Conservation (phyloP, 768 basidiomycete genomes). For the Cystobasidium onofrii region DNA sequence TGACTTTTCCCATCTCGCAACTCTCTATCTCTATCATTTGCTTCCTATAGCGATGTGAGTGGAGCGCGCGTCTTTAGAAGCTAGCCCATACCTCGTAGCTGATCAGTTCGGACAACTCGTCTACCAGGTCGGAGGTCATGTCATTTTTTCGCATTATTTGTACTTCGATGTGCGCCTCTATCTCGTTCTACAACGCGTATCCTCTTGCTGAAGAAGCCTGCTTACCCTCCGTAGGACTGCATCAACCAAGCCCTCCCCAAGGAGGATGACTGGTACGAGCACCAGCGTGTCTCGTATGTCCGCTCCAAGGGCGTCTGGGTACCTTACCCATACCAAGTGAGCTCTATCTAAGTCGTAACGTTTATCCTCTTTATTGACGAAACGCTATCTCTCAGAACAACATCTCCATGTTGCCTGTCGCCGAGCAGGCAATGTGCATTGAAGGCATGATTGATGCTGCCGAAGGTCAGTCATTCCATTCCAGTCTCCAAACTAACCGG, state of each 20-base stretch:
- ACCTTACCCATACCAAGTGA: slow-evolving; percentile 44
- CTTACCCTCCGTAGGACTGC: slow-evolving; percentile 2
- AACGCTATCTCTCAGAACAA: slow-evolving; percentile 45
- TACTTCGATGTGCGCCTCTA: slow-evolving; percentile 44
- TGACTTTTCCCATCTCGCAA: background rate
- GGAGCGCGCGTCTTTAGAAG: too few species aligned
- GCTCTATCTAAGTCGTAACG: background rate
- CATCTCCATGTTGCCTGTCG: slow-evolving; percentile 46
- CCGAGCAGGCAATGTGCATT: slow-evolving; percentile 45
- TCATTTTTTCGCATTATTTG: slow-evolving; percentile 49
- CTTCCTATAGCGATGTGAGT: background rate
- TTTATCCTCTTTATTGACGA: background rate
- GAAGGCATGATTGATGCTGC: slow-evolving; percentile 47
- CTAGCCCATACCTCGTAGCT: too few species aligned
- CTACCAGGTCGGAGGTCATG: slow-evolving; percentile 43
- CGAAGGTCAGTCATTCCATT: slow-evolving; percentile 38
- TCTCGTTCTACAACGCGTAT: background rate
- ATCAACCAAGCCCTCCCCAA: slow-evolving; percentile 47
- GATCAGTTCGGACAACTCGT: too few species aligned
- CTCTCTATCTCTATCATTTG: background rate
- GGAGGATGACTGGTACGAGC: slow-evolving; percentile 47
- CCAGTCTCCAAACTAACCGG: too few species aligned
- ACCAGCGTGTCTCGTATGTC: slow-evolving; percentile 48
- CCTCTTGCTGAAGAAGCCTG: background rate
- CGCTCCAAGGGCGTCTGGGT: slow-evolving; percentile 46